A percentile compares a stretch with the other conserved stretches of the same genome.
These are phyloP conservation scores for Bolboschoenus planiculmis DNA, from an alignment of 176 grass and related monocot species.

Conservation along the genomic window DNA sequence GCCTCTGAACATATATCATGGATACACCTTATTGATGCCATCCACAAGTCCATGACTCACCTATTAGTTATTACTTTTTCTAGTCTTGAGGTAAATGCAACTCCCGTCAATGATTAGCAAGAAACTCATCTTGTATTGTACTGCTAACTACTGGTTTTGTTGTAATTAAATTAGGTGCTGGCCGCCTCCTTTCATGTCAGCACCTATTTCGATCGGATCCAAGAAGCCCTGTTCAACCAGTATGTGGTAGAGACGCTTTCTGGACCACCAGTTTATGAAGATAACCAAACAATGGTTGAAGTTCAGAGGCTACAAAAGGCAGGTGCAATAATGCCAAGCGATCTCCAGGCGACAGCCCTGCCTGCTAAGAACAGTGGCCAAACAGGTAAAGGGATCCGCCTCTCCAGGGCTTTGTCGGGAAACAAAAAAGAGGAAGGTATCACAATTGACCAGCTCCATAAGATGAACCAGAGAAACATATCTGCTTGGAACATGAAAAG, in stretches of 20 bases:
- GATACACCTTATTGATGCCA: neutral
- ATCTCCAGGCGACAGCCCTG: conserved; percentile 41
- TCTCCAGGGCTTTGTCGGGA: conserved; percentile 27
- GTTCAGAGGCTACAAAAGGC: conserved; percentile 70
- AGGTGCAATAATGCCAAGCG: conserved; percentile 49
- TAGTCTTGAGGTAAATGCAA: neutral
- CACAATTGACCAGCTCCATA: conserved; percentile 75
- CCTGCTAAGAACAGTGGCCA: conserved; percentile 26
- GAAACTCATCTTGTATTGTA: neutral
- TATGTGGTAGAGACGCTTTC: conserved; percentile 95
- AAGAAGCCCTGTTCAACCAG: conserved; percentile 93
- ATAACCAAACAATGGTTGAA: conserved; percentile 62
- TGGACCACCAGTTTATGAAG: conserved; percentile 61
- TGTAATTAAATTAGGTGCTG: conserved; percentile 30
- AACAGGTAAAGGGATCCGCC: conserved; percentile 23
- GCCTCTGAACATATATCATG: neutral
- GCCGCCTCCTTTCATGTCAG: conserved; percentile 94
- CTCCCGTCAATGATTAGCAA: neutral
- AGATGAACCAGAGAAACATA: conserved; percentile 85
- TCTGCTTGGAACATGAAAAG: conserved; percentile 97
- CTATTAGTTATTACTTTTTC: neutral
- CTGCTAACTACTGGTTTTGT: neutral
- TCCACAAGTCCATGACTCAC: neutral
- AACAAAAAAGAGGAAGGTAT: conserved; percentile 62
- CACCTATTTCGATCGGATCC: conserved; percentile 96